Conservation (phyloP, 768 basidiomycete genomes). For the Lyophyllum shimeji region DNA sequence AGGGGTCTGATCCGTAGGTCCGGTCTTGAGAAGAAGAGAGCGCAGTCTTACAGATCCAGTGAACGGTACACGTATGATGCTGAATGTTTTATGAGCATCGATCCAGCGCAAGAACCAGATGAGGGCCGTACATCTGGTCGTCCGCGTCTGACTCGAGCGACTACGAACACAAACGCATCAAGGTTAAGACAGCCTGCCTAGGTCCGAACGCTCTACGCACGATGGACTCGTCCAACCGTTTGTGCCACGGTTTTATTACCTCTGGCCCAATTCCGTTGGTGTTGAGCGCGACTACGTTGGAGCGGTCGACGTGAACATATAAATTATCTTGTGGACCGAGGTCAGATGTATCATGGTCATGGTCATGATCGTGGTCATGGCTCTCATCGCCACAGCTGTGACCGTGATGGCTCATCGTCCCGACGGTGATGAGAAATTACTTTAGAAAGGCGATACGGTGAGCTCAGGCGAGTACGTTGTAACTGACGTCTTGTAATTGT, state of each 20-base stretch:
- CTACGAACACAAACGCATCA: conserved; percentile 34
- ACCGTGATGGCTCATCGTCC: conserved; percentile 55
- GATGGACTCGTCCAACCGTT: conserved; percentile 66
- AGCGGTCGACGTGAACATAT: conserved; percentile 71
- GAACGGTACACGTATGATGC: conserved; percentile 85
- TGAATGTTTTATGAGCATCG: conserved; percentile 24
- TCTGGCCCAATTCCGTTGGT: conserved; percentile 47
- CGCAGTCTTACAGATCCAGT: conserved; percentile 84
- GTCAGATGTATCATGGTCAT: conserved; percentile 54
- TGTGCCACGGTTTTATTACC: conserved; percentile 87
- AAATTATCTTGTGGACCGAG: conserved; percentile 69
- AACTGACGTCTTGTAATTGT: not conserved
- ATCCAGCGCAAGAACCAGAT: not conserved
- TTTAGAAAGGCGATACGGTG: not conserved
- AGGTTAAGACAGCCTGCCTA: conserved; percentile 2
- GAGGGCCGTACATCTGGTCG: conserved; percentile 69
- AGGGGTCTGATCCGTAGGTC: conserved; percentile 79
- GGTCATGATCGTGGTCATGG: conserved; percentile 52
- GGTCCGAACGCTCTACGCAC: conserved; percentile 38
- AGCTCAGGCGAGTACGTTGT: not conserved
- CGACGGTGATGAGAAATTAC: not conserved
- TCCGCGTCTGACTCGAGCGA: conserved; percentile 88
- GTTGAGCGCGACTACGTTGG: conserved; percentile 82
- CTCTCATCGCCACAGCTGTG: conserved; percentile 58
- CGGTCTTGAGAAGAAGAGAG: conserved; percentile 79